Conservation (phyloP, 1,139 yeast species). For the Nadsonia starkeyi-henricii region DNA sequence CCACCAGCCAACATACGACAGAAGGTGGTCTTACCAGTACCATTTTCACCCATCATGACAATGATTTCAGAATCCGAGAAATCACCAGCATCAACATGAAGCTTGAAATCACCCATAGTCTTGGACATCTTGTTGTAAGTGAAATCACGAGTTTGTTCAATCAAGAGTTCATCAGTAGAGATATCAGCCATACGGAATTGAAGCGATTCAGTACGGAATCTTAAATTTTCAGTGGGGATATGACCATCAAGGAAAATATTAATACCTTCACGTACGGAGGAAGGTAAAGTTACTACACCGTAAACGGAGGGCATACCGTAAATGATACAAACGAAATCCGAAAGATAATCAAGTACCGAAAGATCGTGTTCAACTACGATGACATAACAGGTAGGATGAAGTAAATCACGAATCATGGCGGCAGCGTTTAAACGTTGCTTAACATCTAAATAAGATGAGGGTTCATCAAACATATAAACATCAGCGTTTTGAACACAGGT, state of each 20-base stretch:
- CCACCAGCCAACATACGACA: constrained; percentile 92
- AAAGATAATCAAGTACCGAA: constrained; percentile 88
- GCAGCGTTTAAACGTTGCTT: constrained; percentile 98
- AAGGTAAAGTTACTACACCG: constrained; percentile 93
- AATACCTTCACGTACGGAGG: constrained; percentile 97
- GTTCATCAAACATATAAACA: constrained; percentile 98
- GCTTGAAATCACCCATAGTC: constrained; percentile 91
- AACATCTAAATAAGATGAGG: constrained; percentile 94
- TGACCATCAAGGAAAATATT: constrained; percentile 96
- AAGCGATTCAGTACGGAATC: constrained; percentile 89
- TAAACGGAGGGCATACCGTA: constrained; percentile 97
- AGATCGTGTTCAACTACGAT: constrained; percentile 98
- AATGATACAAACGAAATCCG: constrained; percentile 89
- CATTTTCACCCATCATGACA: constrained; percentile 99
- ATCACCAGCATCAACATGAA: constrained; percentile 70
- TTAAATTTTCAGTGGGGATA: constrained; percentile 89
- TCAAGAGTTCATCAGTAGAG: constrained; percentile 48
- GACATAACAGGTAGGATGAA: constrained; percentile 61
- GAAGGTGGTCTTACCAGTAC: constrained; percentile 97
- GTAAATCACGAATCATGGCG: constrained; percentile 72
- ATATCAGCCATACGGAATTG: constrained; percentile 94
- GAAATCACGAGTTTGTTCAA: constrained; percentile 70
- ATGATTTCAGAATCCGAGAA: constrained; percentile 93
- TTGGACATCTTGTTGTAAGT: constrained; percentile 69
- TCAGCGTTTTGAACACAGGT: constrained; percentile 90